Evolutionary conservation across 2,329 filamentous ascomycete species (phyloP).

Genomic region (Neofusicoccum cordaticola): DNA sequence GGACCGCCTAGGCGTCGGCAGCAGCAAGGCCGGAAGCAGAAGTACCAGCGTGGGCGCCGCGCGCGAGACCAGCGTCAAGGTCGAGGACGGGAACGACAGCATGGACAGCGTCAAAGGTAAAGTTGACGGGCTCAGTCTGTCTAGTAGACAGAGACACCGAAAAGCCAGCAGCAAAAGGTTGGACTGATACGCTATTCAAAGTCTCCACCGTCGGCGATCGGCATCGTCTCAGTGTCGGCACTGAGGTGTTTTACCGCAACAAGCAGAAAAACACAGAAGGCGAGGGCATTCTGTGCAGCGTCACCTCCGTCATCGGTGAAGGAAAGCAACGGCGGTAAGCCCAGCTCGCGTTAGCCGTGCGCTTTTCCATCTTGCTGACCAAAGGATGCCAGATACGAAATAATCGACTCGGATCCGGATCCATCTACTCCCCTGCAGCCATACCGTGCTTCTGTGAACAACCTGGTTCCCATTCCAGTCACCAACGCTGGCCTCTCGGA

Average conservation of each 20-base stretch:
- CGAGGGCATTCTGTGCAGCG: slow-evolving; percentile 51
- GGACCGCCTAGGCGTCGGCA: slow-evolving; percentile 29
- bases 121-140: slow-evolving; percentile 14
- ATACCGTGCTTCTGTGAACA: slow-evolving; percentile 46
- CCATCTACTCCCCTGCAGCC: slow-evolving; percentile 36
- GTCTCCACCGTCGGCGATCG: slow-evolving; percentile 16
- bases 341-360: background rate
- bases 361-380: too few relatives aligned
- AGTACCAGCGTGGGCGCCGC: slow-evolving; percentile 45
- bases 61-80: slow-evolving; percentile 51
- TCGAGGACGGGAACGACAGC: slow-evolving; percentile 46
- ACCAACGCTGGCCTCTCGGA: slow-evolving; percentile 42
- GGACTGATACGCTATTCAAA: slow-evolving; percentile 16
- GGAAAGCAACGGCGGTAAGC: slow-evolving; percentile 47
- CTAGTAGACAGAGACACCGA: slow-evolving; percentile 7
- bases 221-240: slow-evolving; percentile 38
- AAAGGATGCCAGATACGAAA: slow-evolving; percentile 40
- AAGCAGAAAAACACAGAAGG: slow-evolving; percentile 43
- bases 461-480: slow-evolving; percentile 43
- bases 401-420: slow-evolving; percentile 50
- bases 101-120: slow-evolving; percentile 46
- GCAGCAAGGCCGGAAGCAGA: slow-evolving; percentile 36
- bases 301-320: slow-evolving; percentile 52
- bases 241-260: slow-evolving; percentile 52
- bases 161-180: slow-evolving; percentile 20